These are phyloP conservation scores for Sporothrix brasiliensis DNA, from an alignment of 2,329 filamentous ascomycete genomes.

Conservation along the genomic window DNA sequence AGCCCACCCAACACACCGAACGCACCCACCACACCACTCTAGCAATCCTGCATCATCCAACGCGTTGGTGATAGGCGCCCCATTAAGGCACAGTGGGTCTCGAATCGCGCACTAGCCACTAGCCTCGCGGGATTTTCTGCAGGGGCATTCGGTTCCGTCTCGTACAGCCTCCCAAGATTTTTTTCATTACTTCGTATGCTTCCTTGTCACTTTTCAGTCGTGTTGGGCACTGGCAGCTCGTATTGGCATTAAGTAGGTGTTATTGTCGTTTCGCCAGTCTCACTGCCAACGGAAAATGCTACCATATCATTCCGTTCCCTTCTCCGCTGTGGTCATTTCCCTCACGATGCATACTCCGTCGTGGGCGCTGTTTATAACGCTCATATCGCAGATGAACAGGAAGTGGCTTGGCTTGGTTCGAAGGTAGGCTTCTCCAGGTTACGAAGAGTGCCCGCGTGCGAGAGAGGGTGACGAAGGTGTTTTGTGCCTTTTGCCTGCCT, in stretches of 20 bases:
- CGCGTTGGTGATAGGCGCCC: conserved; percentile 21
- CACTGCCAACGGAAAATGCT: neutral
- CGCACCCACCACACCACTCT: conserved; percentile 2
- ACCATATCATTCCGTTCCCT: neutral
- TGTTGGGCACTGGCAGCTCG: conserved; percentile 4
- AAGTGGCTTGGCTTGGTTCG: conserved; percentile 2
- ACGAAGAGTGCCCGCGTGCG: neutral
- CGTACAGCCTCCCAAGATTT: neutral
- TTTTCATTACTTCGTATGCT: no score
- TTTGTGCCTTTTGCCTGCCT: no score
- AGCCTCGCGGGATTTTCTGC: conserved; percentile 25
- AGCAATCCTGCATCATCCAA: neutral
- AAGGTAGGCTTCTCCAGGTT: neutral
- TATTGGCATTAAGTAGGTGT: conserved; percentile 3
- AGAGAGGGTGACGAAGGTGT: no score
- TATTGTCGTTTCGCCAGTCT: neutral
- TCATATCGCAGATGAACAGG: neutral
- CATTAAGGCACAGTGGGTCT: conserved; percentile 24
- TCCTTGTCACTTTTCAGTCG: neutral
- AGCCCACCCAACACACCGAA: conserved; percentile 9
- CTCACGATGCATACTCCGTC: neutral
- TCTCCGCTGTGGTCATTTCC: neutral
- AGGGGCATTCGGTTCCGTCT: conserved; percentile 13
- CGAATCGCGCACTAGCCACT: conserved; percentile 22
- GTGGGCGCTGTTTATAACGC: neutral